These are phyloP conservation scores for Endoconidiophora laricicola DNA, from an alignment of 2,329 filamentous ascomycete genomes.

Conservation along the genomic window DNA sequence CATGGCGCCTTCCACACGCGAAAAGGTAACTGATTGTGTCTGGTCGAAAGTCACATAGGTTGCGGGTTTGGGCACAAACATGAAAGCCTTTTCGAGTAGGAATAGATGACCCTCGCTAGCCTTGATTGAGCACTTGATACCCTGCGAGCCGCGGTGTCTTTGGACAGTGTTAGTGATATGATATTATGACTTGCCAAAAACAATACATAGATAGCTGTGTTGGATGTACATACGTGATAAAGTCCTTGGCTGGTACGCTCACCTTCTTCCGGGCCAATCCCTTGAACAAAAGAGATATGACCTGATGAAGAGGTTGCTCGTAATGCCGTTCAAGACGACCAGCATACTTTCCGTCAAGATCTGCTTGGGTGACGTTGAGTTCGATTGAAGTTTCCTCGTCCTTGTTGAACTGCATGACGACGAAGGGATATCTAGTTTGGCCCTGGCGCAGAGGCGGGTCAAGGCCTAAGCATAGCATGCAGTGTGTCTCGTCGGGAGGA, in stretches of 20 bases:
- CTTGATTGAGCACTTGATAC: conserved; percentile 99
- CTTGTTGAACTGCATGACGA: conserved; percentile 98
- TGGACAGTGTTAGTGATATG: not conserved
- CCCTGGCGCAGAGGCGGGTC: conserved; percentile 92
- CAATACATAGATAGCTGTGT: not conserved
- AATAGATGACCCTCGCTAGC: conserved; percentile 95
- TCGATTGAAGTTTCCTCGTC: conserved; percentile 96
- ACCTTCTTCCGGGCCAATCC: conserved; percentile 91
- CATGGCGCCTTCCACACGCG: conserved; percentile 82
- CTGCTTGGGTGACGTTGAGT: conserved; percentile 84
- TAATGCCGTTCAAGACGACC: conserved; percentile 80
- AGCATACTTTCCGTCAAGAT: conserved; percentile 70
- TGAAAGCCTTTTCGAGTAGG: conserved; percentile 94
- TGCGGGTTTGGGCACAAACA: conserved; percentile 96
- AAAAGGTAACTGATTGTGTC: conserved; percentile 82
- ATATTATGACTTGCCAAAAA: not conserved
- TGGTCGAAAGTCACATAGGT: conserved; percentile 96
- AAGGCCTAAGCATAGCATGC: conserved; percentile 82
- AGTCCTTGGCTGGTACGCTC: conserved; percentile 84
- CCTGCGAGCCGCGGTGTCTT: conserved; percentile 77
- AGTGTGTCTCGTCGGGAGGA: conserved; percentile 92
- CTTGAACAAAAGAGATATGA: conserved; percentile 89
- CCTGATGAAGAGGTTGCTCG: conserved; percentile 82
- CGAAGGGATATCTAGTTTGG: conserved; percentile 92
- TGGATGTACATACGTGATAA: conserved; percentile 45